Conservation (phyloP, 2,329 filamentous ascomycete genomes). For the Ascochyta lentis region DNA sequence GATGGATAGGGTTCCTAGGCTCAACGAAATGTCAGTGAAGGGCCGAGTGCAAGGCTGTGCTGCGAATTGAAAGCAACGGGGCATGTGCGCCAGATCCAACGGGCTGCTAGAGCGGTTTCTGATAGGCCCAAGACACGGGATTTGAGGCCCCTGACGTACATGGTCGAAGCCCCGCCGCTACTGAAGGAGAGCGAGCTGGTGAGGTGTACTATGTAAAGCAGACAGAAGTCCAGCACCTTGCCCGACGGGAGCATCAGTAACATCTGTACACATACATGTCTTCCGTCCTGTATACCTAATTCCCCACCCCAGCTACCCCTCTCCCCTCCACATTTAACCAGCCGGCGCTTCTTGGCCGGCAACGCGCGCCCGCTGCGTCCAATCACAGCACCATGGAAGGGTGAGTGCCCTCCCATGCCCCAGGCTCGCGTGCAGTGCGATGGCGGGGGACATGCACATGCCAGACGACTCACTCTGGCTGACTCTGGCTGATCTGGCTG, state of each 20-base stretch:
- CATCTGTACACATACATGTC: background rate
- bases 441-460: constrained; percentile 12
- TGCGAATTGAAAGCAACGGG: constrained; percentile 3
- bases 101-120: constrained; percentile 5
- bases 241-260: background rate
- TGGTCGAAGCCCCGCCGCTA: constrained; percentile 16
- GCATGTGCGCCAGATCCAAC: constrained; percentile 9
- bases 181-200: constrained; percentile 8
- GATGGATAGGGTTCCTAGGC: constrained; percentile 1
- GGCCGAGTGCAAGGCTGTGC: constrained; percentile 12
- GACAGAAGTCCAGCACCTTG: constrained; percentile 5
- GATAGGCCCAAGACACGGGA: constrained; percentile 13
- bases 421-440: constrained; percentile 18
- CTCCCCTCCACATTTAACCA: constrained; percentile 10
- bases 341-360: constrained; percentile 21
- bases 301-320: constrained; percentile 5
- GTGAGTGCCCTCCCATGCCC: constrained; percentile 31
- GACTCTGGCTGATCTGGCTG: constrained; percentile 5
- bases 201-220: background rate
- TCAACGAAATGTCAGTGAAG: constrained; percentile 5
- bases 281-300: background rate
- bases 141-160: background rate
- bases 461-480: background rate
- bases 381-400: constrained; percentile 41
- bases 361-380: constrained; percentile 17